Conservation (phyloP, 257 asterid species). For the Solanum corneliomulleri region DNA sequence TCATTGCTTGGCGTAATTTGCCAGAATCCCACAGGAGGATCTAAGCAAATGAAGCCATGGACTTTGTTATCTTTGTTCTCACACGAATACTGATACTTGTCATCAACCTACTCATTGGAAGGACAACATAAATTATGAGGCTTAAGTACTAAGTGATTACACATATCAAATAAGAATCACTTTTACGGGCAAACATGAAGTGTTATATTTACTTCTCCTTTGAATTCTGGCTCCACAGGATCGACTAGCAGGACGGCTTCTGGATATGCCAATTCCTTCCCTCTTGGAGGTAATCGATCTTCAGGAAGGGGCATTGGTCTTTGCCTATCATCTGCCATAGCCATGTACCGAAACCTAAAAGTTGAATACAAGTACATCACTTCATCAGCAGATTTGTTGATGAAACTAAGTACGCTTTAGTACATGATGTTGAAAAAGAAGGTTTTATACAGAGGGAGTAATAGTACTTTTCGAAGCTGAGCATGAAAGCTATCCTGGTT, state of each 20-base stretch:
- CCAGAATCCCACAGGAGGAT: slow-evolving; percentile 80
- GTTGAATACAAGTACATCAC: neutral
- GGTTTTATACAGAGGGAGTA: neutral
- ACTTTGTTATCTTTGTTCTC: slow-evolving; percentile 75
- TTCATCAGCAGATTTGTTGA: neutral
- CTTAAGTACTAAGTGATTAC: neutral
- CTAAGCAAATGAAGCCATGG: slow-evolving; percentile 65
- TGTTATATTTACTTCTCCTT: slow-evolving; percentile 51
- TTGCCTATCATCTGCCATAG: slow-evolving; percentile 61
- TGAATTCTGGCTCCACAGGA: slow-evolving; percentile 72
- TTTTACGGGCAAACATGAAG: neutral
- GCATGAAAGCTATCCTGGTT: slow-evolving; percentile 51
- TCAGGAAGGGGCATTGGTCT: slow-evolving; percentile 73
- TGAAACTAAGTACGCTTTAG: neutral
- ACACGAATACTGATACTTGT: slow-evolving; percentile 71
- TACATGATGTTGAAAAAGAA: neutral
- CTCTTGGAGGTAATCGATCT: slow-evolving; percentile 71
- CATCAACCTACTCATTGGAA: slow-evolving; percentile 50
- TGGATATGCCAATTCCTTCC: slow-evolving; percentile 65
- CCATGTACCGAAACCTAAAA: slow-evolving; percentile 72
- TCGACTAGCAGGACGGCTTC: slow-evolving; percentile 84
- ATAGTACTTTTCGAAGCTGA: slow-evolving; percentile 29
- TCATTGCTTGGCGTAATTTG: slow-evolving; percentile 79
- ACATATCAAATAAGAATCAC: neutral
- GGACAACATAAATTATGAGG: neutral